phyloP scores from a whole-genome alignment of 2,329 filamentous ascomycete genomes.

The Neospermospora avenae region DNA sequence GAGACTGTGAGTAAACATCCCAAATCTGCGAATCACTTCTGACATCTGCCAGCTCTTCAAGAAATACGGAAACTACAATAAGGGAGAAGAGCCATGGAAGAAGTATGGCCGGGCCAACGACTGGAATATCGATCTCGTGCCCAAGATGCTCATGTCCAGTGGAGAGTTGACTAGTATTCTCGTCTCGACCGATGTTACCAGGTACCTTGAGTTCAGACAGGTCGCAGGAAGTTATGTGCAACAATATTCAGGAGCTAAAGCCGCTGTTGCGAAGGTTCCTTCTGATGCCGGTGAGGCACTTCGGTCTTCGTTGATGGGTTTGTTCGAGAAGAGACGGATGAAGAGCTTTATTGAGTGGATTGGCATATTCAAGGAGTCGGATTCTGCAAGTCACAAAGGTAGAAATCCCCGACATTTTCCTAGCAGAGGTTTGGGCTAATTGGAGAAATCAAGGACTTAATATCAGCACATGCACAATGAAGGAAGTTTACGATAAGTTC shows the following conservation, averaged over 20 bases:
- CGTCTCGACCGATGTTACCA: conserved; percentile 88
- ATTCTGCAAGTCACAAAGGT: conserved; percentile 90
- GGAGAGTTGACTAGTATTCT: conserved; percentile 98
- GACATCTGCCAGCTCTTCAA: conserved; percentile 75
- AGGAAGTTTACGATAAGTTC: conserved; percentile 98
- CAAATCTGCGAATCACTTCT: conserved; percentile 27
- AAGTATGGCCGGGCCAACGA: conserved; percentile 95
- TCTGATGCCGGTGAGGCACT: conserved; percentile 89
- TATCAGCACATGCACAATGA: conserved; percentile 79
- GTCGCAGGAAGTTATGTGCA: conserved; percentile 96
- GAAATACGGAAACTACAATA: conserved; percentile 81
- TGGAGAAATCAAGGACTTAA: conserved; percentile 62
- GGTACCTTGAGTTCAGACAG: conserved; percentile 89
- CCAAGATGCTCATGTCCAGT: conserved; percentile 98
- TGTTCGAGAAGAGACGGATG: conserved; percentile 96
- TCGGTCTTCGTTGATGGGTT: conserved; percentile 89
- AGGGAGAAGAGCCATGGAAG: conserved; percentile 91
- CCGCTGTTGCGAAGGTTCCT: conserved; percentile 94
- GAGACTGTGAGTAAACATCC: conserved; percentile 64
- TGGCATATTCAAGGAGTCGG: conserved; percentile 76
- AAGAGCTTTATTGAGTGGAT: conserved; percentile 97
- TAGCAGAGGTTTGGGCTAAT: conserved; percentile 25
- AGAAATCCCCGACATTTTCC: conserved; percentile 32
- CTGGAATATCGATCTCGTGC: conserved; percentile 99
- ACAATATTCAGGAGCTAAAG: conserved; percentile 76